Evolutionary conservation across 257 asterid species (phyloP).

Genomic region (Rauvolfia tetraphylla): DNA sequence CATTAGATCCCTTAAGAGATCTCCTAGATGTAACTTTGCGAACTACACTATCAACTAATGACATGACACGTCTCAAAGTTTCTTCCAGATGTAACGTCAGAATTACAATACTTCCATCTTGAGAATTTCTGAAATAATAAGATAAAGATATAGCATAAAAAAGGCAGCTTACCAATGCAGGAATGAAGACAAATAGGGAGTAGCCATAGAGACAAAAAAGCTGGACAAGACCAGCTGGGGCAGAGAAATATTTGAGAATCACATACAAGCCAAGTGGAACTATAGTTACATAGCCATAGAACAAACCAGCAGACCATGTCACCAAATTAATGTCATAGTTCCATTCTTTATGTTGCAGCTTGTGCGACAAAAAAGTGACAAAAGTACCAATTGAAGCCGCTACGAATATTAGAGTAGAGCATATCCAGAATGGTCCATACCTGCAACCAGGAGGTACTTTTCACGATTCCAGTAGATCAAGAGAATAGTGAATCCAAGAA

Average conservation of each 20-base stretch:
- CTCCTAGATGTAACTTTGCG: background rate
- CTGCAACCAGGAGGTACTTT: constrained; percentile 33
- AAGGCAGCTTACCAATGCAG: constrained; percentile 77
- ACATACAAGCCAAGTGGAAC: constrained; percentile 78
- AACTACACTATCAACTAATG: background rate
- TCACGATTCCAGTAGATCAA: background rate
- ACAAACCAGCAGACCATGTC: constrained; percentile 96
- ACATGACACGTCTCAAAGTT: background rate
- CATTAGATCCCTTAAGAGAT: background rate
- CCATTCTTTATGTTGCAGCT: constrained; percentile 78
- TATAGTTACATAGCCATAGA: constrained; percentile 82
- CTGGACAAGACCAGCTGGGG: constrained; percentile 83
- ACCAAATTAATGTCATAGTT: constrained; percentile 77
- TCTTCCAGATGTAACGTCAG: background rate
- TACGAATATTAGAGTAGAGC: constrained; percentile 92
- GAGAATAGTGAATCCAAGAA: background rate
- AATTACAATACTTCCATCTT: background rate
- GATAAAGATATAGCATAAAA: background rate
- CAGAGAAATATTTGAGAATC: constrained; percentile 94
- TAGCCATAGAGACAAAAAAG: constrained; percentile 94
- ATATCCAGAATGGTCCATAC: constrained; percentile 99
- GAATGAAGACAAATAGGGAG: constrained; percentile 90
- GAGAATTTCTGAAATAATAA: background rate
- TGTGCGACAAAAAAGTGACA: constrained; percentile 85
- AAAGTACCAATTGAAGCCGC: constrained; percentile 98